Evolutionary conservation across 257 asterid genomes (phyloP).

Genomic region (Plectranthus barbatus): DNA sequence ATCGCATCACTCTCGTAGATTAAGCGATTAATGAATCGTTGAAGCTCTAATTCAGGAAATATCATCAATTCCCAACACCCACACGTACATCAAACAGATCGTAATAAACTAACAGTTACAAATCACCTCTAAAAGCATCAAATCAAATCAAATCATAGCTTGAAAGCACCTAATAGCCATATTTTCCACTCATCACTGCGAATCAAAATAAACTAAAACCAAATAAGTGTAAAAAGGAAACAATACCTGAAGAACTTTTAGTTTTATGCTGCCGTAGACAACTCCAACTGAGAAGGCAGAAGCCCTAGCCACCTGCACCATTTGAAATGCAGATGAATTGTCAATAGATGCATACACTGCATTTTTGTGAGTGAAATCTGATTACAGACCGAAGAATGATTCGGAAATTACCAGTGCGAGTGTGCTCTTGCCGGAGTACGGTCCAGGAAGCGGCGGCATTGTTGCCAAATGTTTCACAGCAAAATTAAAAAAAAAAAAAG

Average conservation of each 20-base stretch:
- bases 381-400: conserved; percentile 3
- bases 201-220: neutral
- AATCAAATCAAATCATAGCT: neutral
- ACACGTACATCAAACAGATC: neutral
- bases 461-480: neutral
- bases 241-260: conserved; percentile 42
- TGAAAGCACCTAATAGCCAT: neutral
- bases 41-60: neutral
- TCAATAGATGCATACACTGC: neutral
- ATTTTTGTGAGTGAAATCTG: neutral
- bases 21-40: neutral
- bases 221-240: neutral
- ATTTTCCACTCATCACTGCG: neutral
- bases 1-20: neutral
- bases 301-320: conserved; percentile 54
- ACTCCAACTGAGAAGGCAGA: conserved; percentile 46
- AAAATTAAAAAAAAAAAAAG: neutral
- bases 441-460: conserved; percentile 45
- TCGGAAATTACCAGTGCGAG: conserved; percentile 30
- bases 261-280: conserved; percentile 45
- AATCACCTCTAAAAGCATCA: neutral
- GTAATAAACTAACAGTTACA: neutral
- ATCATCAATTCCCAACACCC: no score
- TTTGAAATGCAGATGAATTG: conserved; percentile 4
- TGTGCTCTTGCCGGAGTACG: conserved; percentile 37